Evolutionary conservation across 352 stramenopile species (phyloP).

Genomic region (Phytophthora foliorum): DNA sequence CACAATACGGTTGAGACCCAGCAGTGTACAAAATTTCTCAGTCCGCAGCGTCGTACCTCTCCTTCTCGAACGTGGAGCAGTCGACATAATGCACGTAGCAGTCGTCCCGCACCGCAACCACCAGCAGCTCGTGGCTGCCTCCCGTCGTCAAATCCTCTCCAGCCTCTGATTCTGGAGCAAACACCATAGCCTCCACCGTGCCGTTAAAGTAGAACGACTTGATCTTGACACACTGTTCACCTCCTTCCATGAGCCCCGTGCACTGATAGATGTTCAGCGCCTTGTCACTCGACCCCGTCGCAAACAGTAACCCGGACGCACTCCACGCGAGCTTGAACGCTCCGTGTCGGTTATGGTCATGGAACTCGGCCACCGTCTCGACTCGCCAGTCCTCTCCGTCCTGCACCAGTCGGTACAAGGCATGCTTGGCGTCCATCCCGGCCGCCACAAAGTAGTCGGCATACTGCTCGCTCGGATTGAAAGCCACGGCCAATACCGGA

Average conservation of each 20-base stretch:
- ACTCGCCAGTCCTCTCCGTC: conserved; percentile 51
- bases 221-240: conserved; percentile 59
- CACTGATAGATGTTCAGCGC: conserved; percentile 77
- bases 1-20: conserved; percentile 2
- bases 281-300: conserved; percentile 82
- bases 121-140: conserved; percentile 53
- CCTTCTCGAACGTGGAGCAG: conserved; percentile 82
- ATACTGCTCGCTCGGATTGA: conserved; percentile 55
- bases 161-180: conserved; percentile 45
- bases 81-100: conserved; percentile 90
- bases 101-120: conserved; percentile 78
- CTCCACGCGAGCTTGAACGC: conserved; percentile 78
- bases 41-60: conserved; percentile 50
- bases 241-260: conserved; percentile 27
- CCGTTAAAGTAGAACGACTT: conserved; percentile 91
- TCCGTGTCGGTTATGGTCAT: conserved; percentile 79
- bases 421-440: conserved; percentile 82
- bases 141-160: not conserved
- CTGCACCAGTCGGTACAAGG: conserved; percentile 55
- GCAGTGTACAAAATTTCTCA: not conserved
- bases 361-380: conserved; percentile 54
- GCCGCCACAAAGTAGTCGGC: conserved; percentile 68
- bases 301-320: conserved; percentile 60
- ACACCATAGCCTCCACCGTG: conserved; percentile 71
- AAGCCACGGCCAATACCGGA: conserved; percentile 69